Conservation (phyloP, 345 rosid genomes). For the Aegle marmelos region DNA sequence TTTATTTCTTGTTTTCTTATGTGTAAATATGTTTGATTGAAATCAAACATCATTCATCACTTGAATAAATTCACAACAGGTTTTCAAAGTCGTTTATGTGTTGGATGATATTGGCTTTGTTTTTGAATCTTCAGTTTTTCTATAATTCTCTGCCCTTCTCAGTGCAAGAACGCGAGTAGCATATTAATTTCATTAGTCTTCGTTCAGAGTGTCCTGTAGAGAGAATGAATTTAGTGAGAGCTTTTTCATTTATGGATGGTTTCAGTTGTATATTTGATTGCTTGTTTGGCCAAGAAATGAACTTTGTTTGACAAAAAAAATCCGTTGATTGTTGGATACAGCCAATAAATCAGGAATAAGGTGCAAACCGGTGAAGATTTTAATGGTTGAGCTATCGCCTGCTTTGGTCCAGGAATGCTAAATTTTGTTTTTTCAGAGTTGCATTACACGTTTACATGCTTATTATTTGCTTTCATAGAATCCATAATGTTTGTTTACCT, state of each 20-base stretch:
- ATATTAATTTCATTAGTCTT: neutral
- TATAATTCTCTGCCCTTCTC: neutral
- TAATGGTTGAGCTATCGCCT: neutral
- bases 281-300: neutral
- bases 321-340: neutral
- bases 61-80: neutral
- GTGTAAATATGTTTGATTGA: neutral
- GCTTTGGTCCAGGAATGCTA: neutral
- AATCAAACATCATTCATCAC: slow-evolving; percentile 4
- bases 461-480: neutral
- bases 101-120: neutral
- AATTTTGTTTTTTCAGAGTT: neutral
- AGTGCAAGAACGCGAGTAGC: neutral
- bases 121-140: neutral
- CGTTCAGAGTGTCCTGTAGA: neutral
- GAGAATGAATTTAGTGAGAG: neutral
- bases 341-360: neutral
- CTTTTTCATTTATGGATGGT: neutral
- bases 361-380: neutral
- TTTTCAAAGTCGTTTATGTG: neutral
- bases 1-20: slow-evolving; percentile 3
- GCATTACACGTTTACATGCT: neutral
- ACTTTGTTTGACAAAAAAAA: neutral
- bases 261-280: neutral
- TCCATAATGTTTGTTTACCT: neutral